phyloP scores from a whole-genome alignment of 768 basidiomycete species.

The Coprinopsis strossmayeri region DNA sequence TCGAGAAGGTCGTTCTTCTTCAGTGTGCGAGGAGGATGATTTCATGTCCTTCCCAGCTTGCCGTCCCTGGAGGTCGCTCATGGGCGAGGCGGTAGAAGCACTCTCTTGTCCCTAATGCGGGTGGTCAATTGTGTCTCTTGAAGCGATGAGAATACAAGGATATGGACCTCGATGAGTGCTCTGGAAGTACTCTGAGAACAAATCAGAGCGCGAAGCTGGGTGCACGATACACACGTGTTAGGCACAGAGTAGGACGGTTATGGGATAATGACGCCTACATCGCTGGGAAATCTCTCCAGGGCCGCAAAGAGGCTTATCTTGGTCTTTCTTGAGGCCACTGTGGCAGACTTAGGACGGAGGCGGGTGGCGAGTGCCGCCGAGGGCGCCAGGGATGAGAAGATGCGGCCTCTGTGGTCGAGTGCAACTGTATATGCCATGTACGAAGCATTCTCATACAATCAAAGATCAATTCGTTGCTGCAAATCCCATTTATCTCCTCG shows the following conservation, averaged over 20 bases:
- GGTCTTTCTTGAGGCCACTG: conserved; percentile 6
- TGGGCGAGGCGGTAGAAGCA: conserved; percentile 26
- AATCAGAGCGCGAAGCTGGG: conserved; percentile 33
- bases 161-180: conserved; percentile 21
- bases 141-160: conserved; percentile 9
- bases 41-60: conserved; percentile 19
- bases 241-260: conserved; percentile 23
- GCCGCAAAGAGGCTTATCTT: conserved; percentile 19
- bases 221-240: conserved; percentile 41
- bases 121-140: background rate
- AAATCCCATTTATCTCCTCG: background rate
- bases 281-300: conserved; percentile 23
- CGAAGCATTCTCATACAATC: background rate
- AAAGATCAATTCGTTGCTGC: background rate
- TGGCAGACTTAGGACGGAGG: conserved; percentile 4
- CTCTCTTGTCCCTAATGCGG: conserved; percentile 9
- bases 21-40: conserved; percentile 14
- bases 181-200: conserved; percentile 32
- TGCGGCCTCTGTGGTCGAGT: background rate
- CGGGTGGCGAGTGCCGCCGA: background rate
- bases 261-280: conserved; percentile 23
- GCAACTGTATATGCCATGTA: background rate
- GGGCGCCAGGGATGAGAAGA: conserved; percentile 3
- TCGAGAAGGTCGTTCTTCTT: conserved; percentile 34
- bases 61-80: conserved; percentile 15